Conservation (phyloP, 2,329 filamentous ascomycete species). For the Nannizziopsis barbatae region DNA sequence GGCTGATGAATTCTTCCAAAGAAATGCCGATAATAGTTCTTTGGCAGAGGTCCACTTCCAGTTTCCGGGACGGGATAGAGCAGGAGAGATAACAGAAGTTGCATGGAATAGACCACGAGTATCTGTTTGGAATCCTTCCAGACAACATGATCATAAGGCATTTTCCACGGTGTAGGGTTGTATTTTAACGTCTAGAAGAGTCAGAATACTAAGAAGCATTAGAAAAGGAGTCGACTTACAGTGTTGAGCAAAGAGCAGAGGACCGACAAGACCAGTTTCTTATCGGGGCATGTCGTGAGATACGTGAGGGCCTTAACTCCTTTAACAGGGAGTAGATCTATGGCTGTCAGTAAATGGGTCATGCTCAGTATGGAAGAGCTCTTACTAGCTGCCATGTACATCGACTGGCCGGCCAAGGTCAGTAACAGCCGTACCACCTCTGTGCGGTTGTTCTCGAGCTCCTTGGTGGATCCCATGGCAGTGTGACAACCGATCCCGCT, state of each 20-base stretch:
- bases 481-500: conserved; percentile 94
- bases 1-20: conserved; percentile 80
- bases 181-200: conserved; percentile 69
- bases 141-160: conserved; percentile 85
- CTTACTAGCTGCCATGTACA: conserved; percentile 74
- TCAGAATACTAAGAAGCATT: not conserved
- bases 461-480: conserved; percentile 74
- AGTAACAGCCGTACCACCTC: conserved; percentile 80
- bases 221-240: conserved; percentile 41
- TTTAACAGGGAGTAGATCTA: conserved; percentile 60
- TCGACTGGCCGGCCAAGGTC: conserved; percentile 76
- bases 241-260: conserved; percentile 92
- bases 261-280: conserved; percentile 79
- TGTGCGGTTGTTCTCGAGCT: conserved; percentile 83
- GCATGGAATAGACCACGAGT: conserved; percentile 81
- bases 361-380: conserved; percentile 10
- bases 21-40: conserved; percentile 91
- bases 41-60: conserved; percentile 52
- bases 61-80: conserved; percentile 80
- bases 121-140: conserved; percentile 86
- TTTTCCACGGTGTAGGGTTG: conserved; percentile 84
- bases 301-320: conserved; percentile 80
- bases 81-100: conserved; percentile 74
- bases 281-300: conserved; percentile 75
- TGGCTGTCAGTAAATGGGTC: not conserved